Evolutionary conservation across 805 yeast species (phyloP), one percentile per base, ranked within the genome.

Genomic region (Saturnispora ahearnii): DNA sequence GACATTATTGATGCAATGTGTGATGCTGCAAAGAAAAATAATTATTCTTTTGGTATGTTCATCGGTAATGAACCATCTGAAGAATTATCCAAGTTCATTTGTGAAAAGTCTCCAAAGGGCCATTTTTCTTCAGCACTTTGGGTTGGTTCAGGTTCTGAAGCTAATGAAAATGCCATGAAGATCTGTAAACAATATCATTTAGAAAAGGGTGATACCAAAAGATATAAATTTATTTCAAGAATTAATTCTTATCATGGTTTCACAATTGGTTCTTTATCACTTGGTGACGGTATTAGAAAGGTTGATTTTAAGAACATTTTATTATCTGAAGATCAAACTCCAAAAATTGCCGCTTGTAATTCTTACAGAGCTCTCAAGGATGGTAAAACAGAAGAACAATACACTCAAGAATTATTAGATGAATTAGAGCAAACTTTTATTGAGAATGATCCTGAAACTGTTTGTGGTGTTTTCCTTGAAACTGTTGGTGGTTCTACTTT

Each of bases 151-250:
- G 95, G 95, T 47, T 74, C 89, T 21, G 91, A 84, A 63, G 87
- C 91, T 44, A 84, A 84, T 59, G 91, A 84, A 61, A 87, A 87
- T 32, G 89, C 89, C 4, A 64, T 84, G 59, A 84, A 84, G 63
- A 82, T 84, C 60, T 84, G 84, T 26, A 65, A 68, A 55, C 78
- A 74, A 58, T 73, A 73, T 56, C 70, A 65, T 53, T 56, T 68
- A 45, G 78, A 74, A 58, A 67, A 62, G 24, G 73, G 73, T 33
- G 72, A 71, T 50, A 60, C 67, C 8, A 62, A 65, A 40, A 71
- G 76, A 57, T 56, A 58, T 54, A 69, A 72, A 51, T 66, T 70
- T 48, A 73, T 76, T 44, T 67, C 76, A 4, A 68, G 79, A 58
- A 60, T 64, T 32, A 65, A 64, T 50, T 66, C 78, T 6, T 76